Percentiles rank a stretch among this genome's conserved stretches.
phyloP scores from a whole-genome alignment of 2,329 filamentous ascomycete species.

The Aureobasidium pullulans region DNA sequence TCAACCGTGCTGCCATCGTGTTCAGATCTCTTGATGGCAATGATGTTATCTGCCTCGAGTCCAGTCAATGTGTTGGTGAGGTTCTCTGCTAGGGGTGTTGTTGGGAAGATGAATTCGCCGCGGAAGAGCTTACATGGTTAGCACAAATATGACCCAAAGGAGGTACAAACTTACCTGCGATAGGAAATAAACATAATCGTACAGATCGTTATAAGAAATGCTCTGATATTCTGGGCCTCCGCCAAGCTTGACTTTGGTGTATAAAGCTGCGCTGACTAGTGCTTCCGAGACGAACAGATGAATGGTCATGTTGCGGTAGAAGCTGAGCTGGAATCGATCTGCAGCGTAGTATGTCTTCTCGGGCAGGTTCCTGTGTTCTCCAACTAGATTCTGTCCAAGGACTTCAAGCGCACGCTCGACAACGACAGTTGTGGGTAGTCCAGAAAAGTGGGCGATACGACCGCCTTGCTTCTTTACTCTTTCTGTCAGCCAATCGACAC shows the following conservation, averaged over 20 bases:
- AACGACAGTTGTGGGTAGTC: conserved; percentile 68
- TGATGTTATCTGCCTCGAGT: conserved; percentile 71
- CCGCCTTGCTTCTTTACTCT: conserved; percentile 81
- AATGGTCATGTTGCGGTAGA: conserved; percentile 99
- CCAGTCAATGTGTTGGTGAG: conserved; percentile 70
- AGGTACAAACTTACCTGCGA: conserved; percentile 47
- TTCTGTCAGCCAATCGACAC: conserved; percentile 83
- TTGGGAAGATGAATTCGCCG: conserved; percentile 93
- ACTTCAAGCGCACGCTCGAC: conserved; percentile 88
- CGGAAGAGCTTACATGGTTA: conserved; percentile 62
- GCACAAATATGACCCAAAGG: neutral
- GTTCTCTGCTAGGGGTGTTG: conserved; percentile 73
- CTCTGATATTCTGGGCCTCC: conserved; percentile 76
- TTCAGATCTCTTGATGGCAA: conserved; percentile 52
- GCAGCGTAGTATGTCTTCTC: conserved; percentile 94
- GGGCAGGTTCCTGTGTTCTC: conserved; percentile 66
- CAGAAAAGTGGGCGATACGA: conserved; percentile 86
- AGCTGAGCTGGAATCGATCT: conserved; percentile 89
- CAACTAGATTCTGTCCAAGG: conserved; percentile 80
- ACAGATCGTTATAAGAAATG: conserved; percentile 66
- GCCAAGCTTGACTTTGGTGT: conserved; percentile 81
- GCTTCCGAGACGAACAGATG: conserved; percentile 94
- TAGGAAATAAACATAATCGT: conserved; percentile 76
- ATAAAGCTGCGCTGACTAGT: conserved; percentile 82
- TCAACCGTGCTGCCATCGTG: conserved; percentile 49